Evolutionary conservation across 2,329 filamentous ascomycete genomes (phyloP), one percentile per base, ranked within the genome.

Genomic region (Cryphonectria japonica): DNA sequence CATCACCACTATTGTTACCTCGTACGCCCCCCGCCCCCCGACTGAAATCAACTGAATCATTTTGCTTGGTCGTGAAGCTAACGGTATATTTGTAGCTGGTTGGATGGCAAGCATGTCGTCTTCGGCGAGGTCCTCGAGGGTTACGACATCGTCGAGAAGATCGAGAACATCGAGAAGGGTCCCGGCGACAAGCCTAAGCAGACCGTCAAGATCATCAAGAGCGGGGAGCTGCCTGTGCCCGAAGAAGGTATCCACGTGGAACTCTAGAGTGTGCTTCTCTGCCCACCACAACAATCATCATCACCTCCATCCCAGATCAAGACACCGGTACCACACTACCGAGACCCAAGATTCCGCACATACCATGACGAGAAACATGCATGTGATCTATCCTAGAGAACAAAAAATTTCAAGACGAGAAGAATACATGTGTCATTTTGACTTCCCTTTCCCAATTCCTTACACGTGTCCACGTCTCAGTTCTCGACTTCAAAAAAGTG

Each of bases 191-290:
- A 89, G 83, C 93, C 93, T 39, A 79, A 80, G 73, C 83, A 90
- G 83, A 79, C 85, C 29, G 86, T 96, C 83, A 95, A 90, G 86
- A 94, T 97, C 79, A 87, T 82, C 80, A 93, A 94, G 88, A 93
- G 92, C 83, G 93, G 93, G 82, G 93, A 95, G 87, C 85, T 96
- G 77, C 88, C 91, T 81, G 91, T 95, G 76, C 92, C 93, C 81
- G 86, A 89, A 86, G 93, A 96, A 96, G 93, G 93, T 96, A 95
- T 94, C 86, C 92, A 94, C 85, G 88, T 91, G 84, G 93, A 96
- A 85, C 92, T 96, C 83, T 96, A 92, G 34, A 72, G 66, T 63
- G 70, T 72, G 66, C 54, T 46, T 39, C 26, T 26, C 43, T 69
- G 29, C 34, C 43, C 46, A 39, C 39, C 52, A 39, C 68, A 50